A percentile compares a stretch with the other conserved stretches of the same genome.
These are phyloP conservation scores for Chytridium lagenaria DNA, from an alignment of 371 early-diverging fungal genomes.

Conservation along the genomic window DNA sequence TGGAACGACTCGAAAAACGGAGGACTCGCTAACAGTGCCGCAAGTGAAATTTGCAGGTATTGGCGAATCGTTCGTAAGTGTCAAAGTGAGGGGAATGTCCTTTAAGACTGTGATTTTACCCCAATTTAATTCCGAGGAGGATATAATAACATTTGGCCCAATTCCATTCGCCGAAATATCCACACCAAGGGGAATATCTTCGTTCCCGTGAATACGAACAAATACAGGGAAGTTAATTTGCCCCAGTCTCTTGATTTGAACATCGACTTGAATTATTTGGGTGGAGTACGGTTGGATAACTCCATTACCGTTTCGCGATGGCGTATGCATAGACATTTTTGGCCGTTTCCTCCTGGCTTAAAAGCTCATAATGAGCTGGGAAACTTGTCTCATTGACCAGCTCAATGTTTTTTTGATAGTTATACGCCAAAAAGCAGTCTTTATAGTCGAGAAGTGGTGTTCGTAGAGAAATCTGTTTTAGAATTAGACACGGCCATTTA, in stretches of 20 bases:
- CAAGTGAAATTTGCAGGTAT: slow-evolving; percentile 55
- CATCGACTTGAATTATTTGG: slow-evolving; percentile 35
- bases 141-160: slow-evolving; percentile 55
- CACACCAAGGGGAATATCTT: slow-evolving; percentile 44
- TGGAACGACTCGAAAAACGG: slow-evolving; percentile 53
- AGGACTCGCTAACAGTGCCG: slow-evolving; percentile 41
- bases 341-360: slow-evolving; percentile 50
- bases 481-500: background rate
- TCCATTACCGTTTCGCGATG: slow-evolving; percentile 43
- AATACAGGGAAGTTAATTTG: slow-evolving; percentile 50
- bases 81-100: slow-evolving; percentile 25
- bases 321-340: slow-evolving; percentile 47
- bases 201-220: slow-evolving; percentile 46
- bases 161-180: slow-evolving; percentile 55
- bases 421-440: slow-evolving; percentile 51
- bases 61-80: slow-evolving; percentile 54
- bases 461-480: slow-evolving; percentile 39
- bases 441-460: slow-evolving; percentile 46
- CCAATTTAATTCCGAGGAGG: slow-evolving; percentile 55
- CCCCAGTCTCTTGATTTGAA: slow-evolving; percentile 54
- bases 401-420: slow-evolving; percentile 39
- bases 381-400: slow-evolving; percentile 52
- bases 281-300: slow-evolving; percentile 49
- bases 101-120: slow-evolving; percentile 58
- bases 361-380: slow-evolving; percentile 50